Evolutionary conservation across 2,329 filamentous ascomycete species (phyloP).

Genomic region (Lithohypha guttulata): DNA sequence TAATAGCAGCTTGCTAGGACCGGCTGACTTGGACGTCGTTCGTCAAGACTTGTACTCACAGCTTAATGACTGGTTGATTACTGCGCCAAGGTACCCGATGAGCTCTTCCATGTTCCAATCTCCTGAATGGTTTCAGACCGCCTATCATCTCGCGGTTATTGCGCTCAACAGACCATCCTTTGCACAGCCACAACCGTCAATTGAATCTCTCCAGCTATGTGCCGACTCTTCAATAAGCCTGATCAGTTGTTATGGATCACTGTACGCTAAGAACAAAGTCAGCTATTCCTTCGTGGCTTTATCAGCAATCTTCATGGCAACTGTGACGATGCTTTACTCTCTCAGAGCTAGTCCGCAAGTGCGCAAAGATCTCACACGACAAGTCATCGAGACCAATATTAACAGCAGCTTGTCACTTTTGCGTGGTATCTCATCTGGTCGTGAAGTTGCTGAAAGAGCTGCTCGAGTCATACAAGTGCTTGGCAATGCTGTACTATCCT

Average conservation of each 20-base stretch:
- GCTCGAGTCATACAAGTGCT: conserved; percentile 17
- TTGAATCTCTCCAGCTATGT: conserved; percentile 5
- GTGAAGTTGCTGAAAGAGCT: conserved; percentile 16
- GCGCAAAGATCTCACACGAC: conserved; percentile 6
- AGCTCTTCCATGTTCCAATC: conserved; percentile 22
- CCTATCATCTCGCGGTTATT: conserved; percentile 22
- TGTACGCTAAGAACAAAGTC: conserved; percentile 24
- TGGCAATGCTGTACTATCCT: conserved; percentile 16
- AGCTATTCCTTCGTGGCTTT: conserved; percentile 24
- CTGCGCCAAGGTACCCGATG: conserved; percentile 20
- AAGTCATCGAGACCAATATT: conserved; percentile 9
- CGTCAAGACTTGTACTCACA: conserved; percentile 7
- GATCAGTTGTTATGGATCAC: conserved; percentile 8
- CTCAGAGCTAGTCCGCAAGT: conserved; percentile 19
- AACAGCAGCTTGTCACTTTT: conserved; percentile 6
- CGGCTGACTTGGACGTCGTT: conserved; percentile 1
- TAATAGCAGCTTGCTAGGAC: conserved; percentile 2
- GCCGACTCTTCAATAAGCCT: conserved; percentile 9
- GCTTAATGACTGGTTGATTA: conserved; percentile 22
- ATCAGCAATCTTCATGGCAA: conserved; percentile 24
- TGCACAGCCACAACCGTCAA: conserved; percentile 15
- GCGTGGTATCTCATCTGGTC: conserved; percentile 12
- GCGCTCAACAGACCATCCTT: conserved; percentile 22
- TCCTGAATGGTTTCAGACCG: conserved; percentile 24
- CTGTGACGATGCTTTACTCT: conserved; percentile 24